phyloP scores from a whole-genome alignment of 2,329 filamentous ascomycete genomes.

The Graphiopsis chlorocephala region DNA sequence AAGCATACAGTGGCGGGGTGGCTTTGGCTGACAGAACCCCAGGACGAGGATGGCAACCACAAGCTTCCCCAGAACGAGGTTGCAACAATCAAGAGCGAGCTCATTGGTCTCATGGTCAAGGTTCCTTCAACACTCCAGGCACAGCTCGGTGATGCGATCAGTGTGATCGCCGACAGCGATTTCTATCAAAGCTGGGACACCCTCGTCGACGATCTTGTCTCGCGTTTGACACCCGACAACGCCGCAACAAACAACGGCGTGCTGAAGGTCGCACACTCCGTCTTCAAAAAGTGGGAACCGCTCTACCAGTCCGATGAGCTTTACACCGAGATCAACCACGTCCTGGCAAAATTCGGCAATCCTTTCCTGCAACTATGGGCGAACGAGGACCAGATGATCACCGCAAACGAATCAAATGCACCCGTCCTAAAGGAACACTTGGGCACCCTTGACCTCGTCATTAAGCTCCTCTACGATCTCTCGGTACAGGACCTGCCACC shows the following conservation, averaged over 20 bases:
- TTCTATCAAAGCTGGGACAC: slow-evolving; percentile 97
- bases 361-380: slow-evolving; percentile 80
- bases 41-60: slow-evolving; percentile 92
- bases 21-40: slow-evolving; percentile 20
- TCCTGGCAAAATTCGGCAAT: slow-evolving; percentile 76
- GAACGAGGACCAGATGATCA: slow-evolving; percentile 68
- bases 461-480: slow-evolving; percentile 93
- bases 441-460: slow-evolving; percentile 78
- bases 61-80: slow-evolving; percentile 83
- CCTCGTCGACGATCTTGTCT: slow-evolving; percentile 88
- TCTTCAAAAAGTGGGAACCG: slow-evolving; percentile 93
- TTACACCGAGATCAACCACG: slow-evolving; percentile 95
- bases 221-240: slow-evolving; percentile 77
- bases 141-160: slow-evolving; percentile 94
- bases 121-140: slow-evolving; percentile 84
- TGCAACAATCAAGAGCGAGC: slow-evolving; percentile 83
- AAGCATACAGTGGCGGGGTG: background rate
- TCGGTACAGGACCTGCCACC: slow-evolving; percentile 96
- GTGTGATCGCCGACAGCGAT: slow-evolving; percentile 94
- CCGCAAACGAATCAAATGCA: slow-evolving; percentile 72
- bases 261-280: slow-evolving; percentile 94
- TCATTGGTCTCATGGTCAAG: slow-evolving; percentile 94
- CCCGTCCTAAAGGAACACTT: slow-evolving; percentile 73
- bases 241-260: slow-evolving; percentile 88
- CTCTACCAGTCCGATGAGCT: slow-evolving; percentile 90